phyloP scores from a whole-genome alignment of 129 eudicot species.

The Centaurea solstitialis region DNA sequence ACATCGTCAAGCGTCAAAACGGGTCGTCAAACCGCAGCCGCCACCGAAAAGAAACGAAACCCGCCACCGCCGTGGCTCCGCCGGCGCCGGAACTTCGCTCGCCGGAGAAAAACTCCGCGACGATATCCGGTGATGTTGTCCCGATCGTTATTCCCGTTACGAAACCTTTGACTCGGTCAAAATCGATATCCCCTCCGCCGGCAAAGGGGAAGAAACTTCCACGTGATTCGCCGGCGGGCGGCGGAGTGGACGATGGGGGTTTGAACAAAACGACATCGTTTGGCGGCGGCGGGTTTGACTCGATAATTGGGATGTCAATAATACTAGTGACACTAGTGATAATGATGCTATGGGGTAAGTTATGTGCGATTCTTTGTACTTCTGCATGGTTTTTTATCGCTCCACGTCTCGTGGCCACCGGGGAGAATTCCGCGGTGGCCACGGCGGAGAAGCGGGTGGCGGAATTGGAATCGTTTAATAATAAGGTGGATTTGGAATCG shows the following conservation, averaged over 20 bases:
- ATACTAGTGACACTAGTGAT: slow-evolving; percentile 41
- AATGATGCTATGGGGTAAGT: slow-evolving; percentile 65
- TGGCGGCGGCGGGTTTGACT: slow-evolving; percentile 31
- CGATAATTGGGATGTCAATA: slow-evolving; percentile 48
- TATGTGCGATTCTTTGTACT: slow-evolving; percentile 67
- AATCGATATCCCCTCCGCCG: not conserved
- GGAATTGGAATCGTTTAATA: not conserved
- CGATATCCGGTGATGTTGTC: not conserved
- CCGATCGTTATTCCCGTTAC: slow-evolving; percentile 5
- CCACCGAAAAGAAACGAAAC: slow-evolving; percentile 17
- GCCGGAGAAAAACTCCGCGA: not conserved
- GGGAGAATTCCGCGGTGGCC: not conserved
- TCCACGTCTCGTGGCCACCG: slow-evolving; percentile 26
- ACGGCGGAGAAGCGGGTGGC: slow-evolving; percentile 3
- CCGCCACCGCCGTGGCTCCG: not conserved
- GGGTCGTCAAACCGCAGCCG: slow-evolving; percentile 25
- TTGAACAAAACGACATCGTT: not conserved
- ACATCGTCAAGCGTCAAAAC: slow-evolving; percentile 21
- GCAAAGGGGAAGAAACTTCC: slow-evolving; percentile 5
- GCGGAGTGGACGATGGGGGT: not conserved
- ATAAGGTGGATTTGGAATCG: slow-evolving; percentile 25
- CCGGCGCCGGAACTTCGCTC: not conserved
- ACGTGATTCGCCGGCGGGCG: not conserved
- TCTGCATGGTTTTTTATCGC: slow-evolving; percentile 59
- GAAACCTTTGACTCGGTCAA: not conserved